Conservation (phyloP, 352 stramenopile genomes). For the Halophytophthora batemanensis region DNA sequence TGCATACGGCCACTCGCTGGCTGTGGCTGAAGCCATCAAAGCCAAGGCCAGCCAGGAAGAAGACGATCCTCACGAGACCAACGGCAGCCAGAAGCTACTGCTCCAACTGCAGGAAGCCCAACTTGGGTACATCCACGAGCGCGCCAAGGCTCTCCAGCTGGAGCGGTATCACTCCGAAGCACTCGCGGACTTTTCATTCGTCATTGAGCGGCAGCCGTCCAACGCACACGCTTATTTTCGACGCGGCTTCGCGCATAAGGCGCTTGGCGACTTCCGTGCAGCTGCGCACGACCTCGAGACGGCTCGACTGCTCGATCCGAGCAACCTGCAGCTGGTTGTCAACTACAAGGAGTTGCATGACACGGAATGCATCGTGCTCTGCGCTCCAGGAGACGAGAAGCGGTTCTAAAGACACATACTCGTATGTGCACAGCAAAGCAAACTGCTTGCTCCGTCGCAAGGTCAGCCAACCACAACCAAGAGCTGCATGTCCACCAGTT, state of each 20-base stretch:
- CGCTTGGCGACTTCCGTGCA: constrained; percentile 47
- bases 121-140: constrained; percentile 64
- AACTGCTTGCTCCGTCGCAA: no score
- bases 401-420: constrained; percentile 17
- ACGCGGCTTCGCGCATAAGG: constrained; percentile 70
- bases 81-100: constrained; percentile 15
- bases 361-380: constrained; percentile 72
- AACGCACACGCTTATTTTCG: constrained; percentile 85
- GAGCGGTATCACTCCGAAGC: constrained; percentile 65
- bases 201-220: constrained; percentile 65
- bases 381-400: constrained; percentile 60
- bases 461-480: no score
- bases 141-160: constrained; percentile 76
- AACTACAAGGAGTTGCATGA: constrained; percentile 78
- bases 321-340: constrained; percentile 64
- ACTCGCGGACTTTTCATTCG: constrained; percentile 68
- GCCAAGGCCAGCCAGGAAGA: constrained; percentile 18
- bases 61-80: constrained; percentile 1
- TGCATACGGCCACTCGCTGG: constrained; percentile 22
- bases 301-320: constrained; percentile 58
- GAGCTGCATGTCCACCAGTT: not conserved
- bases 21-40: constrained; percentile 10
- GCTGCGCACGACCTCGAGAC: constrained; percentile 72
- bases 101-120: constrained; percentile 23
- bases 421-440: not conserved